Base-by-base conservation (phyloP, 495 filamentous ascomycete species). In the Aspergillus ostianus region DNA sequence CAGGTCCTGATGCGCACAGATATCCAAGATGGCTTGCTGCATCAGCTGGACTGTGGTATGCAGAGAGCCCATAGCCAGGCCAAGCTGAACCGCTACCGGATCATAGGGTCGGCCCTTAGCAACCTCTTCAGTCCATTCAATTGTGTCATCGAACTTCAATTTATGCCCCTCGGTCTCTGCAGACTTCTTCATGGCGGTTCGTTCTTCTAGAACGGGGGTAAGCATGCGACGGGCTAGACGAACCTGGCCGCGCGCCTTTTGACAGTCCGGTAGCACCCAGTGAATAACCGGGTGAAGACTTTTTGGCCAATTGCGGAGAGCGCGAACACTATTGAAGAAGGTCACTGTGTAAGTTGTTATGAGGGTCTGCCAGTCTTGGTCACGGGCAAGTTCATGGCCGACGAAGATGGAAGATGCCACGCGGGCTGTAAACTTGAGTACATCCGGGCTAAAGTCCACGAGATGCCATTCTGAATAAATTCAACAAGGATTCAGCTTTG, bases 361-460 rank as follows among this genome's bases (percentile, higher is more conserved):
- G 3, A 71, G 57, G 3, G 67, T 61, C 19, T 81, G 69, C 64
- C 80, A 74, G 0, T 71, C 66, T 13, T 68, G 60, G 60, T 81
- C 73, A 6, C 72, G 72, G 54, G 73, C 75, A 10, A 79, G 53
- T 0, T 64, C 61, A 5, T 55, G 61, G 26, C 80, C 80, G 17
- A 80, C 62, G 56, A 82, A 82, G 13, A 80, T 67, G 8, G 73
- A 65, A 8, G 77, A 73, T 10, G 79, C 77, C 23, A 77, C 62
- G 15, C 77, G 74, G 12, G 72, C 72, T 21, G 81, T 67, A 32
- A 80, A 47, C 12, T 74, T 59, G 44, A 78, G 66, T 47, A 75
- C 68, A 6, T 70, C 67, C 9, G 79, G 66, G 56, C 71, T 30
- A 21, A 45, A 57, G 29, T 56, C 27, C 12, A 61, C 19, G 6